Evolutionary conservation across 2,329 filamentous ascomycete species (phyloP), one percentile per base, ranked within the genome.

Genomic region (Nemania bipapillata): DNA sequence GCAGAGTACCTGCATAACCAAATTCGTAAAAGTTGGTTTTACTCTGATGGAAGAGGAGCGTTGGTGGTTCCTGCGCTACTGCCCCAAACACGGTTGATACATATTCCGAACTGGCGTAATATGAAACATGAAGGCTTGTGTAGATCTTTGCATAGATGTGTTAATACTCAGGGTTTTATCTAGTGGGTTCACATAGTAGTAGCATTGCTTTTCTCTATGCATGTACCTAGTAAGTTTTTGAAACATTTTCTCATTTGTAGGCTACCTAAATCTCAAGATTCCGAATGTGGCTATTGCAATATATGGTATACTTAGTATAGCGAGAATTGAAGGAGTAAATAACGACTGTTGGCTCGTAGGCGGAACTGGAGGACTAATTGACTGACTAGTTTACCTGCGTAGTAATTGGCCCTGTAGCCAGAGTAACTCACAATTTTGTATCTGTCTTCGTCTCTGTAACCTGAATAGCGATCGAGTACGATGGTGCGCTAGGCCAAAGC

Each of bases 61-160:
- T 32, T 12, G 26, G 12, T 11, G 45, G 20, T n/a, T 20, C 26
- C n/a, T 20, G 6, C 26, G 28, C 15, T 28, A 17, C 30, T 7
- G 55, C 42, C 28, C 26, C 24, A 59, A 59, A 59, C 30, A 22
- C 35, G 45, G 56, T 24, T 59, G 56, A 50, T 35, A 50, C 56
- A 50, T 30, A 35, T 4, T 30, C 17, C 30, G 42, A 37, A 15
- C 32, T 24, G 37, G n/a, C 3, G 22, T 22, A 54, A 54, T 54
- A 12, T 45, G 54, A 57, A 30, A 57, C 54, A n/a, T n/a, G 4
- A 45, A 45, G 40, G 40, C 17, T 3, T 45, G 3, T 45, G 20
- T 17, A 15, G 37, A 3, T 12, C 3, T 40, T 3, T 40, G 15
- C 37, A 11, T 40, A 40, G 37, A 40, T 40, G 15, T 40, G 30